Percentiles rank a stretch among this genome's conserved stretches.
Conservation (phyloP, 1,139 yeast genomes). For the Saccharomyces hybrid region DNA sequence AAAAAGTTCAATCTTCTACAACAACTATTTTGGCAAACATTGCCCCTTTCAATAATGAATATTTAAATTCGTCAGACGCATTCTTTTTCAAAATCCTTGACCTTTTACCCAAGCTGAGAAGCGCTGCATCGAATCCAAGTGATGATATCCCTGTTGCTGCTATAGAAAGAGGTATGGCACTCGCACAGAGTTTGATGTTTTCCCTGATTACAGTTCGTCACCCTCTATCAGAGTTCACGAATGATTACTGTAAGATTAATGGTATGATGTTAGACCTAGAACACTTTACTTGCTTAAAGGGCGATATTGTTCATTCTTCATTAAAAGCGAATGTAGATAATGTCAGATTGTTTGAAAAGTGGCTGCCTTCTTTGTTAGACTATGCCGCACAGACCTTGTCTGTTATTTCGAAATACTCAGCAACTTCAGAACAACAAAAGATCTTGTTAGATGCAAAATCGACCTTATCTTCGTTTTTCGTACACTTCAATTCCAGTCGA, state of each 20-base stretch:
- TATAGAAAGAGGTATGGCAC: constrained; percentile 69
- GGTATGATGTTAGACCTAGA: constrained; percentile 17
- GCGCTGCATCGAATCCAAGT: constrained; percentile 50
- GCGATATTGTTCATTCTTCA: constrained; percentile 13
- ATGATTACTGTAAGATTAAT: constrained; percentile 17
- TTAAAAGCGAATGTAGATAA: constrained; percentile 6
- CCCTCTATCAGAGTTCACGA: constrained; percentile 36
- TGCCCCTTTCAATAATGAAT: constrained; percentile 38
- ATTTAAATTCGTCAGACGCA: constrained; percentile 44
- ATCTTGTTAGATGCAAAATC: constrained; percentile 1
- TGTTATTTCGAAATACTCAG: constrained; percentile 1
- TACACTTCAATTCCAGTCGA: constrained; percentile 5
- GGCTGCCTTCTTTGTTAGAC: constrained; percentile 46
- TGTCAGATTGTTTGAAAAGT: constrained; percentile 21
- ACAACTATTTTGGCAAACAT: constrained; percentile 53
- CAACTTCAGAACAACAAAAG: constrained; percentile 1
- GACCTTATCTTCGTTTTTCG: background rate
- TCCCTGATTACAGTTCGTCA: constrained; percentile 44
- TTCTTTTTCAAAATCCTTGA: constrained; percentile 69
- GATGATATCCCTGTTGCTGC: constrained; percentile 74
- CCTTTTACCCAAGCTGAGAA: constrained; percentile 68
- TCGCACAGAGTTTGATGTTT: constrained; percentile 64
- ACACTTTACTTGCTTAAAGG: constrained; percentile 13
- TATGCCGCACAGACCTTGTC: constrained; percentile 34
- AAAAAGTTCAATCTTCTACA: constrained; percentile 53